Evolutionary conservation across 352 stramenopile genomes (phyloP).

Genomic region (Phytophthora capsici): DNA sequence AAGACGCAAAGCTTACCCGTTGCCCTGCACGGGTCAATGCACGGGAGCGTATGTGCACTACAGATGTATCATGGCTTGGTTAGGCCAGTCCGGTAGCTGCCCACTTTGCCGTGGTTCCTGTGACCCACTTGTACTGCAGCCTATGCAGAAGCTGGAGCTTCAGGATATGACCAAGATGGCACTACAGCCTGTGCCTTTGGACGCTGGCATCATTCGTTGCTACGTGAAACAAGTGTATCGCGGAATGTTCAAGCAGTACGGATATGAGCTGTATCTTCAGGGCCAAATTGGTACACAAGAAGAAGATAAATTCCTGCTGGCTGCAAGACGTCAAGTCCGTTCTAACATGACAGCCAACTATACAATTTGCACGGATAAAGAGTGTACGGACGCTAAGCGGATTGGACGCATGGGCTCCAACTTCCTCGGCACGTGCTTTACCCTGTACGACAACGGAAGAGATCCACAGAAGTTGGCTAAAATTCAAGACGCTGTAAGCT

Average conservation of each 20-base stretch:
- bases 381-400: constrained; percentile 70
- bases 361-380: constrained; percentile 84
- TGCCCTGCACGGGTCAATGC: constrained; percentile 80
- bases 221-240: constrained; percentile 90
- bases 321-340: constrained; percentile 81
- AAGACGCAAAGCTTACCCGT: constrained; percentile 81
- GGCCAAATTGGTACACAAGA: constrained; percentile 86
- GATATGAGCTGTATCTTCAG: constrained; percentile 86
- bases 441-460: constrained; percentile 88
- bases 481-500: constrained; percentile 84
- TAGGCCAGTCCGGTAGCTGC: constrained; percentile 84
- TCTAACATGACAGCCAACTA: constrained; percentile 92
- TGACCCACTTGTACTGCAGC: constrained; percentile 83
- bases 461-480: constrained; percentile 90
- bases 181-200: constrained; percentile 79
- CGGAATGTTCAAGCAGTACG: constrained; percentile 89
- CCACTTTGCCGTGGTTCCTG: constrained; percentile 82
- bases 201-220: constrained; percentile 87
- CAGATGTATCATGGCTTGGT: constrained; percentile 89
- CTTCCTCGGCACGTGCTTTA: constrained; percentile 88
- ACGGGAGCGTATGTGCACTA: constrained; percentile 87
- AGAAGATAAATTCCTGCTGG: constrained; percentile 80
- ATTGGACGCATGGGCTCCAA: constrained; percentile 91
- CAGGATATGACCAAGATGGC: constrained; percentile 81
- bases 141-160: constrained; percentile 84